phyloP scores from a whole-genome alignment of 2,329 filamentous ascomycete species.

The Westerdykella ornata region DNA sequence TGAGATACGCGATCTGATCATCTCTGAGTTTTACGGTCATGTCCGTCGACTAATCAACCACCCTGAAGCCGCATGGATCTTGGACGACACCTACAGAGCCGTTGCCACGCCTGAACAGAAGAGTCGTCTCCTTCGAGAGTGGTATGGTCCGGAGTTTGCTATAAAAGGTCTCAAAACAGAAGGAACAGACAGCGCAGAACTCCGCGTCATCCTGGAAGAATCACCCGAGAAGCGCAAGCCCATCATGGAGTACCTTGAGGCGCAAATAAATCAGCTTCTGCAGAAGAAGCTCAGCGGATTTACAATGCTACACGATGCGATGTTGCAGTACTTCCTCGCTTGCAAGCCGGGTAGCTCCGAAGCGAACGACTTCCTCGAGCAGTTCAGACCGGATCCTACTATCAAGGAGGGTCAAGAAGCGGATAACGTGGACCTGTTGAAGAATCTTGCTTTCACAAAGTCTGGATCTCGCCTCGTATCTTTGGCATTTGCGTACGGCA shows the following conservation, averaged over 20 bases:
- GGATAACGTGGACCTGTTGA: conserved; percentile 60
- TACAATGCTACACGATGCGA: conserved; percentile 95
- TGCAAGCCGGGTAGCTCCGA: conserved; percentile 71
- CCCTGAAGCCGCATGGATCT: conserved; percentile 91
- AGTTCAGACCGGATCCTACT: conserved; percentile 85
- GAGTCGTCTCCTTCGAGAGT: conserved; percentile 77
- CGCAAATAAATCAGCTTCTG: conserved; percentile 83
- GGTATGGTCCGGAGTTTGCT: conserved; percentile 92
- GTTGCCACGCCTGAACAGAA: conserved; percentile 83
- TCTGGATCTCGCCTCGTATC: conserved; percentile 78
- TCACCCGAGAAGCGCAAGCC: conserved; percentile 79
- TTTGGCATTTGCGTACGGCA: conserved; percentile 73
- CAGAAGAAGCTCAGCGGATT: conserved; percentile 97
- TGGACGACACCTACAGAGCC: conserved; percentile 91
- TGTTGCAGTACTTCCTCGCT: conserved; percentile 92
- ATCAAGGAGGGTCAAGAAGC: conserved; percentile 48
- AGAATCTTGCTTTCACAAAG: conserved; percentile 94
- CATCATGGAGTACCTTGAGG: conserved; percentile 77
- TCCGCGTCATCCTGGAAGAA: conserved; percentile 66
- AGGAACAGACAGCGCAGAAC: conserved; percentile 54
- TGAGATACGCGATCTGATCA: conserved; percentile 79
- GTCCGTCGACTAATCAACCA: conserved; percentile 93
- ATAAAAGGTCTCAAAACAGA: conserved; percentile 57
- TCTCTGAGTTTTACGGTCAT: conserved; percentile 91
- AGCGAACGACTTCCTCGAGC: conserved; percentile 77